Evolutionary conservation across 2,329 filamentous ascomycete species (phyloP), one percentile per base, ranked within the genome.

Genomic region (Aspergillus sergii): DNA sequence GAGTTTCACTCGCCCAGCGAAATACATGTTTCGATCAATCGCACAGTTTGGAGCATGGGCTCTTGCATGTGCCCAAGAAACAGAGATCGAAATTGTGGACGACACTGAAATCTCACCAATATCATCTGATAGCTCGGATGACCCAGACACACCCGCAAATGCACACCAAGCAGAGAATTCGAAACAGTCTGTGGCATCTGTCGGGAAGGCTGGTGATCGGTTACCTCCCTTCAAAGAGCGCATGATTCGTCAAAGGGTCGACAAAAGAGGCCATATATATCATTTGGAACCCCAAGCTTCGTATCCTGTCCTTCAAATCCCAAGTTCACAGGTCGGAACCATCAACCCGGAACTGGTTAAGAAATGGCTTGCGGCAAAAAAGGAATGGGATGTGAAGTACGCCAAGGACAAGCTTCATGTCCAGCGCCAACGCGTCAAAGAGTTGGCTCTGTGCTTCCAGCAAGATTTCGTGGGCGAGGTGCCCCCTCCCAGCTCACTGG

Each of bases 11-110:
- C 86, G 90, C n/a, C 95, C 95, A 0, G 95, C 94, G 53, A 98
- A 98, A 76, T 91, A 91, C 79, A 97, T 98, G 93, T 98, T 93
- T 75, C 87, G 94, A 55, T 92, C 92, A 1, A 88, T 97, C 58
- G 91, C 95, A 0, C 94, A 97, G 69, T 98, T 99, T 72, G 91
- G 93, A 2, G 93, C 94, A 0, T 98, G 94, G 94, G 91, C 91
- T 0, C 83, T 97, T 26, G 92, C 94, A 0, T 85, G 90, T 67
- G 93, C 93, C 0, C 94, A 97, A 73, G 85, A 92, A 64, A 87
- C 85, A 1, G 87, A 88, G 1, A 94, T 97, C 60, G 91, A 95
- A 21, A 94, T 96, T 41, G 77, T 90, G 41, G 90, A 94, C 64
- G 92, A 96, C 64, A 91, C 94, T 67, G 83, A 86, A 12, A 86